Evolutionary conservation across 352 stramenopile genomes (phyloP).

Genomic region (Pythium chondricola): DNA sequence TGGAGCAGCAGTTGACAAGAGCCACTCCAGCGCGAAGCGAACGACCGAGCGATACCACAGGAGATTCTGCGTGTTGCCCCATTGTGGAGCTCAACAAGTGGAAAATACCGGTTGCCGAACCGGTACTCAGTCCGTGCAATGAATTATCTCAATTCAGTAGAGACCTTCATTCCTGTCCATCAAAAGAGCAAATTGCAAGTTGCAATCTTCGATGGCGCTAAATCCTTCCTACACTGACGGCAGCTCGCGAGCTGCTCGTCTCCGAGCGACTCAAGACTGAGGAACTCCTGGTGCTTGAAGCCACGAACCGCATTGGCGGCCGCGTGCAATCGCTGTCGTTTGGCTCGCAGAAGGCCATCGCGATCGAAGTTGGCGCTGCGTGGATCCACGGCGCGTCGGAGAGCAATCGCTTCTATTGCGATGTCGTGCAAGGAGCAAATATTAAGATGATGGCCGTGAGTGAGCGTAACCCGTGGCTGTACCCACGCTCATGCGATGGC

Average conservation of each 20-base stretch:
- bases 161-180: too few species aligned
- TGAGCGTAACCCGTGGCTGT: slow-evolving; percentile 49
- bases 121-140: too few species aligned
- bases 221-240: too few species aligned
- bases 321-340: slow-evolving; percentile 44
- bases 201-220: slow-evolving; percentile 37
- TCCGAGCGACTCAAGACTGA: slow-evolving; percentile 24
- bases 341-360: slow-evolving; percentile 31
- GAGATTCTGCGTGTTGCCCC: too few species aligned
- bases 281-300: slow-evolving; percentile 46
- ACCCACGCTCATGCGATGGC: slow-evolving; percentile 34
- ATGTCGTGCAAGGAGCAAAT: slow-evolving; percentile 32
- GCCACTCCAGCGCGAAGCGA: too few species aligned
- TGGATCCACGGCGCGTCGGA: slow-evolving; percentile 50
- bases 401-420: slow-evolving; percentile 26
- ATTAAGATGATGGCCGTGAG: slow-evolving; percentile 48
- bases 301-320: slow-evolving; percentile 37
- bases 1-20: too few species aligned
- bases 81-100: too few species aligned
- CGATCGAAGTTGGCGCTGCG: slow-evolving; percentile 45
- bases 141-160: too few species aligned
- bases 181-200: too few species aligned
- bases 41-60: too few species aligned
- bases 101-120: too few species aligned
- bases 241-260: slow-evolving; percentile 30